These are phyloP conservation scores for Leccinum imitatum DNA, from an alignment of 768 basidiomycete species.

Conservation along the genomic window DNA sequence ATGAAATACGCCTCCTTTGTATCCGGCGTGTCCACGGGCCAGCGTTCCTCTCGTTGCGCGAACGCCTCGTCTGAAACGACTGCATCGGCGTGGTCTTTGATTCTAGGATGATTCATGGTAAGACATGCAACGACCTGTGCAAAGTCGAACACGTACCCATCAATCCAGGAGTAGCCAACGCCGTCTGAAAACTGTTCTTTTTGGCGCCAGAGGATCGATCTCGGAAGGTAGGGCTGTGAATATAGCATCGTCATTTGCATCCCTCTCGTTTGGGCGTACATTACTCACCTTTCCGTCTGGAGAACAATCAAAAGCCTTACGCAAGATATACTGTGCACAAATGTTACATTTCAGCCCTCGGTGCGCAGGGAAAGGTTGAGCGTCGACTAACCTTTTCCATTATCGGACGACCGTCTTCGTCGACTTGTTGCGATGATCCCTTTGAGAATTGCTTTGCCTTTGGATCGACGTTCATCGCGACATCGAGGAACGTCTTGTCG, in stretches of 20 bases:
- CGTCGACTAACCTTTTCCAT: slow-evolving; percentile 84
- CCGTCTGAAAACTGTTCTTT: slow-evolving; percentile 99
- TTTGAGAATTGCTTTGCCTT: slow-evolving; percentile 88
- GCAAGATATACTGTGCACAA: slow-evolving; percentile 76
- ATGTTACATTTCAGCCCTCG: slow-evolving; percentile 8
- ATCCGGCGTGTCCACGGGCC: slow-evolving; percentile 78
- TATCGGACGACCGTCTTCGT: slow-evolving; percentile 82
- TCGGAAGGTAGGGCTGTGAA: slow-evolving; percentile 83
- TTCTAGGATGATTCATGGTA: slow-evolving; percentile 42
- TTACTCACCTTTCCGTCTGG: slow-evolving; percentile 67
- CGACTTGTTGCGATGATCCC: slow-evolving; percentile 65
- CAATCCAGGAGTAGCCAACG: slow-evolving; percentile 98
- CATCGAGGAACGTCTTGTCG: slow-evolving; percentile 94
- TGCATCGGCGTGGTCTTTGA: slow-evolving; percentile 82
- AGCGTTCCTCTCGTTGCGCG: slow-evolving; percentile 68
- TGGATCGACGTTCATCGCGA: slow-evolving; percentile 87
- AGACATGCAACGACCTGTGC: not conserved
- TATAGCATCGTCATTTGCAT: not conserved
- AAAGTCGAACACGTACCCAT: slow-evolving; percentile 56
- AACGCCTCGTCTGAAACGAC: slow-evolving; percentile 82
- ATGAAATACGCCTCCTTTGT: slow-evolving; percentile 97
- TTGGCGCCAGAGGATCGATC: slow-evolving; percentile 95
- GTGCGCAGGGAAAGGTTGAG: not conserved
- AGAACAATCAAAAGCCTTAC: slow-evolving; percentile 91
- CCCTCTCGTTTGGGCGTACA: not conserved